Base-by-base conservation (phyloP, 2,329 filamentous ascomycete species). In the Aspergillus hiratsukae region DNA sequence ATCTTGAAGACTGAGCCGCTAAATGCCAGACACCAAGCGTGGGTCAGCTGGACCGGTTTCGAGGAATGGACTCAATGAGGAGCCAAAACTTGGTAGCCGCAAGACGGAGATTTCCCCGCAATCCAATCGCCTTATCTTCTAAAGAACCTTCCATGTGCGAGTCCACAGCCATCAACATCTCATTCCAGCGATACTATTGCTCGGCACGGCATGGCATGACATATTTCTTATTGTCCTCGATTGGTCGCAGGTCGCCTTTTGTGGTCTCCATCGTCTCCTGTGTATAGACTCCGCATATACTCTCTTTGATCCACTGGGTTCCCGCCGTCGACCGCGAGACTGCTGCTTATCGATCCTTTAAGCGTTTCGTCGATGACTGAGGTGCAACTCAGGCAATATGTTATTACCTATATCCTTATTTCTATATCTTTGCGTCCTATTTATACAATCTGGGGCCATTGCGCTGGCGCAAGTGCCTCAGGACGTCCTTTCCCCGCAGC, bases 391-490 rank as follows among this genome's bases (percentile, higher is more conserved):
- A 25, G 43, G 31, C 45, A 49, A 25, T 4, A 53, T 53, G 52
- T 25, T 55, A 51, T 45, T 49, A 27, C 60, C 54, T 52, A 60
- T 60, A 53, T 62, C 51, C 56, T 57, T 57, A 54, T 59, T 63
- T 59, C 56, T 66, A 55, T 53, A 58, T 19, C 54, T 71, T 48
- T 64, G 54, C 55, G 54, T 71, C 45, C 49, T 66, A 59, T 59
- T 61, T 23, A 51, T 66, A 48, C 53, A 59, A 27, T 49, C 54
- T 40, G 53, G 51, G 58, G 59, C 59, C 54, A 62, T 68, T 66
- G 68, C 69, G 63, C 66, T 70, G 61, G 67, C 67, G 58, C 64
- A 67, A 56, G 64, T 61, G 48, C 56, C 64, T 29, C 71, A 72
- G 57, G 62, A 64, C 46, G 54, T 62, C 11, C 51, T 70, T 29